phyloP scores from a whole-genome alignment of 2,329 filamentous ascomycete genomes.

The Botrytis pseudocinerea region DNA sequence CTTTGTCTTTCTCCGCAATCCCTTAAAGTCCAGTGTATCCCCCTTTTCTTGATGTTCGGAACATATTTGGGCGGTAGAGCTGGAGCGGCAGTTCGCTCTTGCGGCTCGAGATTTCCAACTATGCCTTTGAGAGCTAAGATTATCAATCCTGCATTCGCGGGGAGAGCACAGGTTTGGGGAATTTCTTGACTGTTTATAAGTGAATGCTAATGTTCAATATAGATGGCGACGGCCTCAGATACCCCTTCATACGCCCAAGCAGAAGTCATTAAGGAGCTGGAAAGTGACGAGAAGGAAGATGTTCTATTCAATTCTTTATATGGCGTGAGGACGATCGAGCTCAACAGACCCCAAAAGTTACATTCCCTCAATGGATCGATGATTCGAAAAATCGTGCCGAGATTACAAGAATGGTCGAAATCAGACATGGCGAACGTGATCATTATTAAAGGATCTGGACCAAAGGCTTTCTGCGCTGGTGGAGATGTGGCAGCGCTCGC shows the following conservation, averaged over 20 bases:
- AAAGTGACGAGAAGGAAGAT: conserved; percentile 79
- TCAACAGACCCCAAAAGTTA: conserved; percentile 89
- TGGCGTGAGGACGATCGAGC: conserved; percentile 86
- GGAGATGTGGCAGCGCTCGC: conserved; percentile 86
- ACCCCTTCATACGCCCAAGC: conserved; percentile 25
- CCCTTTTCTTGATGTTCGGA: conserved; percentile 56
- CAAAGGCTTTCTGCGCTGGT: conserved; percentile 86
- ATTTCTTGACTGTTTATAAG: conserved; percentile 10
- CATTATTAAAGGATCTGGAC: conserved; percentile 85
- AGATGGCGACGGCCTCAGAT: conserved; percentile 45
- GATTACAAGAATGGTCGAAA: conserved; percentile 90
- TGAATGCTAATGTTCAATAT: conserved; percentile 29
- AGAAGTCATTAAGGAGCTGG: conserved; percentile 37
- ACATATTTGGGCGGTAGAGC: conserved; percentile 55
- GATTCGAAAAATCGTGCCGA: conserved; percentile 89
- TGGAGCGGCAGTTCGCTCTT: conserved; percentile 51
- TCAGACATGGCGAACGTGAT: conserved; percentile 92
- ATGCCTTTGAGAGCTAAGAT: conserved; percentile 86
- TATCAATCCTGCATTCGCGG: conserved; percentile 57
- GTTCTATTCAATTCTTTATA: conserved; percentile 89
- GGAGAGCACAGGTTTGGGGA: conserved; percentile 52
- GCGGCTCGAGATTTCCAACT: conserved; percentile 44
- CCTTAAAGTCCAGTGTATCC: conserved; percentile 23
- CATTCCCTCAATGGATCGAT: conserved; percentile 94
- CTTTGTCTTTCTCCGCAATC: conserved; percentile 27